Evolutionary conservation across 345 rosid genomes (phyloP).

Genomic region (Punica granatum): DNA sequence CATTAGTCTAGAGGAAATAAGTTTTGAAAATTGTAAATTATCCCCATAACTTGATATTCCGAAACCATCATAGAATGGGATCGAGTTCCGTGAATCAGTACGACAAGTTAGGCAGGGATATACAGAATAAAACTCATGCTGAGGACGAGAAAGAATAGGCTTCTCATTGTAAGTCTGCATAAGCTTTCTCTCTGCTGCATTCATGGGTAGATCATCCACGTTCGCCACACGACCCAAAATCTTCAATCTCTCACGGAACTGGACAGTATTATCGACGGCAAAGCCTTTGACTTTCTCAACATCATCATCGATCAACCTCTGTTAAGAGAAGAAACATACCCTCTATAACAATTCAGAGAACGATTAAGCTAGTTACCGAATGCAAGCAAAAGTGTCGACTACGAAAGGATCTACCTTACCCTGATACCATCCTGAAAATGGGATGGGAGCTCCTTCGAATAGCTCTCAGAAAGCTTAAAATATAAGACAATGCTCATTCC

Average conservation of each 20-base stretch:
- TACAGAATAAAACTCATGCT: conserved; percentile 71
- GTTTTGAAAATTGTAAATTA: too few relatives aligned
- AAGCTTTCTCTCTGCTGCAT: conserved; percentile 83
- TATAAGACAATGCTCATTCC: conserved; percentile 50
- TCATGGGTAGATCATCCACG: conserved; percentile 79
- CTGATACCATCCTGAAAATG: conserved; percentile 40
- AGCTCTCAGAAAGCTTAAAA: conserved; percentile 43
- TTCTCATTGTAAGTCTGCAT: conserved; percentile 97
- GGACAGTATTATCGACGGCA: conserved; percentile 54
- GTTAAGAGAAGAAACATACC: conserved; percentile 5
- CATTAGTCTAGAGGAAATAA: background rate
- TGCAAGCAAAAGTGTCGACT: background rate
- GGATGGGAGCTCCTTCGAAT: conserved; percentile 31
- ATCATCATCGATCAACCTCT: conserved; percentile 79
- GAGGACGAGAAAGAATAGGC: conserved; percentile 98
- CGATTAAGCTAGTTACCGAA: background rate
- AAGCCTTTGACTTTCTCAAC: conserved; percentile 87
- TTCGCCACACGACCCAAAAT: conserved; percentile 90
- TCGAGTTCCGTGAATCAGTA: background rate
- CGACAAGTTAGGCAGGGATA: conserved; percentile 11
- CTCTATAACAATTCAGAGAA: background rate
- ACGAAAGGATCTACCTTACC: conserved; percentile 19
- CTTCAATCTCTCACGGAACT: conserved; percentile 86
- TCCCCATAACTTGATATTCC: too few relatives aligned
- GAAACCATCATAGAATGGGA: background rate